Conservation (phyloP, 169 alveolate species). For the Plasmodium gallinaceum region DNA sequence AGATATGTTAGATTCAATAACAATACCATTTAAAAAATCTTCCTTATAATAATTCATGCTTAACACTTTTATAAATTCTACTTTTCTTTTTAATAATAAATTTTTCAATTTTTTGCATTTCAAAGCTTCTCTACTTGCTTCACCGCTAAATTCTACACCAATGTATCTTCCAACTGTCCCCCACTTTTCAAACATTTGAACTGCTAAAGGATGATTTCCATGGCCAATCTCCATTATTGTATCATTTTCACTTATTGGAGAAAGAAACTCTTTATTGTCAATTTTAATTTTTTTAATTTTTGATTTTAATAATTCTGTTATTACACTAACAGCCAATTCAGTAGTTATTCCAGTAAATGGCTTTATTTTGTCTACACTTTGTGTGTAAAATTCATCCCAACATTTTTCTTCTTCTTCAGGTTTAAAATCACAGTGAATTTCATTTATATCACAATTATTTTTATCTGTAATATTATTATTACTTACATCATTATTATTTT, state of each 20-base stretch:
- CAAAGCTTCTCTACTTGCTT: constrained; percentile 78
- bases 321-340: constrained; percentile 73
- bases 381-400: constrained; percentile 73
- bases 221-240: constrained; percentile 84
- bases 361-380: constrained; percentile 30
- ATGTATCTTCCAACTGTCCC: constrained; percentile 65
- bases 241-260: constrained; percentile 72
- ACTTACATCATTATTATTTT: not conserved
- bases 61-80: constrained; percentile 51
- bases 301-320: constrained; percentile 17
- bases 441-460: not conserved
- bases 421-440: constrained; percentile 24
- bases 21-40: constrained; percentile 39
- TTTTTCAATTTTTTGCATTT: constrained; percentile 60
- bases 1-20: constrained; percentile 45
- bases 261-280: constrained; percentile 37
- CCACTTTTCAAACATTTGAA: constrained; percentile 78
- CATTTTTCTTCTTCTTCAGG: constrained; percentile 75
- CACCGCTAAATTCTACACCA: constrained; percentile 81
- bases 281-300: constrained; percentile 35
- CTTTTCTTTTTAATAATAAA: constrained; percentile 46
- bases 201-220: constrained; percentile 85
- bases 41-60: constrained; percentile 62
- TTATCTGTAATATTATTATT: constrained; percentile 8
- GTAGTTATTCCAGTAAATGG: constrained; percentile 69